Base-by-base conservation (phyloP, 352 stramenopile genomes). In the Globisporangium lucens region DNA sequence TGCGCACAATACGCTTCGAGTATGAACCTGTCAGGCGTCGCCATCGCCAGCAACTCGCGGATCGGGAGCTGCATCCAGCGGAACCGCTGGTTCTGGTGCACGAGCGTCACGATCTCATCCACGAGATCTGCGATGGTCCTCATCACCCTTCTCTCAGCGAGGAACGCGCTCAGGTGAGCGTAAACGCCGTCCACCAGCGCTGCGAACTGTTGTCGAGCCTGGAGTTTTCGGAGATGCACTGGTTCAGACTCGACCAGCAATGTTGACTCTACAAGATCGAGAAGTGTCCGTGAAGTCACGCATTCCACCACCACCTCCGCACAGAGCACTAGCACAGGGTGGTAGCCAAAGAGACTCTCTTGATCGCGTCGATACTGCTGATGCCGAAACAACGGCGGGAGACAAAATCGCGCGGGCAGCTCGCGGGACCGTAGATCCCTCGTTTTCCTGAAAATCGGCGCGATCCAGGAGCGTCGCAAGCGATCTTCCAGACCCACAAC, bases 81-180 rank as follows among this genome's bases (percentile, higher is more conserved):
- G 27, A 69, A 63, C 29, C 27, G n/a, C 35, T 59, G 52, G 24
- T 56, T 20, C 36, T 67, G 69, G 24, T 77, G 75, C 13, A 75
- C 66, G 1, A 74, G 13, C 2, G 72, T 70, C 27, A 82, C 49
- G 33, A 77, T 64, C 6, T 82, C 67, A 22, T 82, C 75, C 62
- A 79, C 72, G n/a, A 82, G 63, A 15, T 53, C 58, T 4, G 67
- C 63, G 10, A 82, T 22, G 12, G 56, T 24, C 38, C 0, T 49
- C 4, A 22, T 13, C 24, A 3, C 38, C 22, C 53, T 24, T 49
- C 47, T 41, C 46, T 53, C 20, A 27, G 17, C 6, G 27, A 43
- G 35, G 49, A 63, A 53, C n/a, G 49, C 55, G 24, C 59, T 43
- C 15, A 27, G 15, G 33, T 52, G 22, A 35, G 59, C 20, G 51